Percentiles rank a stretch among this genome's conserved stretches.
These are phyloP conservation scores for Stipa capillata DNA, from an alignment of 176 grass and related monocot genomes.

Conservation along the genomic window DNA sequence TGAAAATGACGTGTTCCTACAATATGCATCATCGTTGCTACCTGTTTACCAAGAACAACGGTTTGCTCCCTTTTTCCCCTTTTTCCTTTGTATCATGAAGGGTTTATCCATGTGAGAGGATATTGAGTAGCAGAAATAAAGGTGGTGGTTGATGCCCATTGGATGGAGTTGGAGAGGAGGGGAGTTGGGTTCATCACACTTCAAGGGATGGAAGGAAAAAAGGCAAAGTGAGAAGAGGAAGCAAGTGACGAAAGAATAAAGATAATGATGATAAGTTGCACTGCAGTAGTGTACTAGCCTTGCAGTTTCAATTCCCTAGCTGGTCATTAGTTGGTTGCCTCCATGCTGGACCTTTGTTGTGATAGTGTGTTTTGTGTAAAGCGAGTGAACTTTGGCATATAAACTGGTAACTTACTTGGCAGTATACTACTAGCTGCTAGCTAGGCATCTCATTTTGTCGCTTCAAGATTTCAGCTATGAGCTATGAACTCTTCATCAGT, in stretches of 20 bases:
- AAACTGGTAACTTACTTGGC: background rate
- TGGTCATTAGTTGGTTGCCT: conserved; percentile 24
- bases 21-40: background rate
- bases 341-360: conserved; percentile 8
- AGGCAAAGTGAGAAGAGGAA: background rate
- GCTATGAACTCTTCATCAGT: background rate
- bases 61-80: background rate
- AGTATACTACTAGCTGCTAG: background rate
- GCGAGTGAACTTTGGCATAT: conserved; percentile 3
- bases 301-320: conserved; percentile 7
- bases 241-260: conserved; percentile 11
- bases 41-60: background rate
- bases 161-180: background rate
- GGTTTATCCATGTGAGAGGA: background rate
- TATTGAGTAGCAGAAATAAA: background rate
- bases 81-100: background rate
- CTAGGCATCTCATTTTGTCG: background rate
- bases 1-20: background rate
- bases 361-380: conserved; percentile 5
- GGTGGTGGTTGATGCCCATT: background rate
- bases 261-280: conserved; percentile 15
- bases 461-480: background rate
- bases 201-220: background rate
- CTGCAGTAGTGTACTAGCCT: background rate
- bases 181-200: background rate